Evolutionary conservation across 768 basidiomycete genomes (phyloP), one percentile per base, ranked within the genome.

Genomic region (Suillus ampliporus): DNA sequence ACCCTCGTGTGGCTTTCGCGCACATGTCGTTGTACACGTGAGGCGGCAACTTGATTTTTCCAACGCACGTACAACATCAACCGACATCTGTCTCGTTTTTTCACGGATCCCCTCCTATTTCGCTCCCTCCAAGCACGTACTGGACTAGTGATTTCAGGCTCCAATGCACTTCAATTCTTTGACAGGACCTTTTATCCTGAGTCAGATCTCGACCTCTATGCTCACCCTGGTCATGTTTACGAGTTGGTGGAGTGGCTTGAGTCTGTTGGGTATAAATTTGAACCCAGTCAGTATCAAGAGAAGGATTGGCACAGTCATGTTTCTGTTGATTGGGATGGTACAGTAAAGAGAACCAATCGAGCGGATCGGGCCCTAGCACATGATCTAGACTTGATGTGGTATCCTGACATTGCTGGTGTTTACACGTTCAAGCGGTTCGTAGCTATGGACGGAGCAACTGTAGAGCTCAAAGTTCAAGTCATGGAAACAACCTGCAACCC

Each of bases 151-250:
- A 80, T 87, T 21, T 86, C 86, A 4, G 86, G 86, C 11, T 86
- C 85, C 0, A 75, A 72, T 31, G 85, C 84, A 0, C 77, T 86
- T 3, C 85, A 87, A 56, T 84, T 85, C 65, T 75, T 87, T 46
- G 80, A 82, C 54, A 68, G 83, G 19, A 65, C 74, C 0, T 71
- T 72, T 41, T 86, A 84, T 63, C 72, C 77, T 4, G 76, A 76
- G 5, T 77, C 84, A 0, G 85, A 87, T 64, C 78, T 87, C 9
- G 86, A 87, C 59, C 43, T 87, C 5, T 86, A 86, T 67, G 72
- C 77, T 17, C 72, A 79, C 8, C 74, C 77, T 3, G 68, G 70
- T 0, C 67, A 71, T 40, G 68, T 73, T 44, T 48, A 61, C 14
- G 72, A 74, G 26, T 70, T 86, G 5, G 77, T 74, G 0, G 51